Evolutionary conservation across 129 eudicot genomes (phyloP), one percentile per base, ranked within the genome.

Genomic region (Lonicera japonica): DNA sequence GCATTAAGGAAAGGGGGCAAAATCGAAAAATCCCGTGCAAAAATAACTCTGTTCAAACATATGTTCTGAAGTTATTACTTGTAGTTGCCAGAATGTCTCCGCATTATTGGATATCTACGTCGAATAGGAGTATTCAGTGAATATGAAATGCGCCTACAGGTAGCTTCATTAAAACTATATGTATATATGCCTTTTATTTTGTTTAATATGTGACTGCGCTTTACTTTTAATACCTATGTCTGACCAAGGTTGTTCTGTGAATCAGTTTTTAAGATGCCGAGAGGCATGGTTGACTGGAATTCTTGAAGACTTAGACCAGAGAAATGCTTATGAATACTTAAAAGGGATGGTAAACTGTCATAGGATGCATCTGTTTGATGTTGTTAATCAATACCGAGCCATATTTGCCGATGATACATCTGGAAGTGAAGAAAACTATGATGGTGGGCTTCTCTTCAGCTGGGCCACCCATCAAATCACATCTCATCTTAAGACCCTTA

Each of bases 51-150:
- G 58, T 50, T 14, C 24, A 53, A 41, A 56, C 65, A 24, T 16
- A 23, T 9, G 34, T 41, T 39, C 3, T 25, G 1, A 47, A 11
- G 39, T 2, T 52, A 24, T 12, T 22, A 9, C 51, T 39, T 82
- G 75, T 82, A 91, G 97, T 80, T 91, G 74, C 98, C 98, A 63
- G 98, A 91, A 74, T 91, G 98, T 81, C 94, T 91, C 56, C 98
- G 98, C 56, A 91, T 91, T 6, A 91, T 91, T 64, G 98, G 98
- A 80, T 91, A 91, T 78, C 71, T 91, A 61, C 90, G 98, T 66
- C 80, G 98, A 50, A 84, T 91, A 67, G 98, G 96, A 78, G 90
- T 84, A 52, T 91, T 79, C 25, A 91, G 78, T 48, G 96, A 91
- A 74, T 87, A 91, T 25, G 96, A 87, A 70, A 87, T 91, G 96